Percentiles rank a stretch among this genome's conserved stretches.
phyloP scores from a whole-genome alignment of 164 flowering plant genomes.

The Stephania japonica region DNA sequence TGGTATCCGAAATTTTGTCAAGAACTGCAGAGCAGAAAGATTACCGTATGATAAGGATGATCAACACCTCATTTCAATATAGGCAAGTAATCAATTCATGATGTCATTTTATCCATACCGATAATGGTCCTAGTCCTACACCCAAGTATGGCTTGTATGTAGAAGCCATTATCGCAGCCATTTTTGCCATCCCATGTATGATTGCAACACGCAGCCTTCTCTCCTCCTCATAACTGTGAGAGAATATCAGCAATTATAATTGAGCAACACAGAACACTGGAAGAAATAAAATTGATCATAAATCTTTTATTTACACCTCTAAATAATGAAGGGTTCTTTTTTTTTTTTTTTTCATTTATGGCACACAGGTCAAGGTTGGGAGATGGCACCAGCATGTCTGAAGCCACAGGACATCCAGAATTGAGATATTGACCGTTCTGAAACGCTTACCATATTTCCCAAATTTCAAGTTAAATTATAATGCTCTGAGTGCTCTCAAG shows the following conservation, averaged over 20 bases:
- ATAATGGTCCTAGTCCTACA: constrained; percentile 88
- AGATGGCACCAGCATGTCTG: not conserved
- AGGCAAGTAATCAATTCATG: not conserved
- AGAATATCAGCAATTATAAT: not conserved
- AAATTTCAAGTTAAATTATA: not conserved
- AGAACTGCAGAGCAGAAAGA: constrained; percentile 48
- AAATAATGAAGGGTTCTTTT: constrained; percentile 1
- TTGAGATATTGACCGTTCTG: not conserved
- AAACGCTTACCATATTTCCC: not conserved
- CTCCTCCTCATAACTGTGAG: constrained; percentile 65
- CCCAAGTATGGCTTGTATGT: constrained; percentile 92
- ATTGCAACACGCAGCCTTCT: constrained; percentile 78
- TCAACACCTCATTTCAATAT: not conserved
- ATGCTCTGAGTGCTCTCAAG: not conserved
- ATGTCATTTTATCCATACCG: constrained; percentile 38
- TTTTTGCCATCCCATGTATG: constrained; percentile 88
- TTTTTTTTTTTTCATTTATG: not conserved
- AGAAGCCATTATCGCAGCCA: constrained; percentile 94
- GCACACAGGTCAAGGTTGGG: not conserved
- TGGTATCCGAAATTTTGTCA: constrained; percentile 74
- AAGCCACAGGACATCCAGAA: not conserved
- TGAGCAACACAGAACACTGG: not conserved
- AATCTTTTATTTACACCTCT: not conserved
- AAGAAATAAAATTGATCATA: constrained; percentile 1
- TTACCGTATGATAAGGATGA: constrained; percentile 8